These are phyloP conservation scores for Oryza longistaminata DNA, from an alignment of 176 grass and related monocot genomes.

Conservation along the genomic window DNA sequence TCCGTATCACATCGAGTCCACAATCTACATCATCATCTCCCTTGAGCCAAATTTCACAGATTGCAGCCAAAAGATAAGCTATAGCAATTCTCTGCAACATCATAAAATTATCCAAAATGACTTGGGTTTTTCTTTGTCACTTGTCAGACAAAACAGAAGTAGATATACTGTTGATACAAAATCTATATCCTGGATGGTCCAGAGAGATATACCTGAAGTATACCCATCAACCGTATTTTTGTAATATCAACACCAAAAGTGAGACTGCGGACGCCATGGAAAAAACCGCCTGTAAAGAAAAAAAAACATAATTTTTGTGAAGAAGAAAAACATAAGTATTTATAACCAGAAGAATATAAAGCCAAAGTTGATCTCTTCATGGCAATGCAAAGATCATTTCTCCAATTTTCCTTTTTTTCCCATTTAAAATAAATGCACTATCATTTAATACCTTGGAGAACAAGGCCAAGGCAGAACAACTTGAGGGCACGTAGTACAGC, in stretches of 20 bases:
- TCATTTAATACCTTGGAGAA: conserved; percentile 59
- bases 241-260: conserved; percentile 60
- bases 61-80: conserved; percentile 60
- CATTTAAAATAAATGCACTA: not conserved
- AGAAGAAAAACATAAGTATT: not conserved
- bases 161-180: not conserved
- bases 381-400: not conserved
- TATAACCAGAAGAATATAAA: not conserved
- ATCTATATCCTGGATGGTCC: too few relatives aligned
- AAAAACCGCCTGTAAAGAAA: conserved; percentile 50
- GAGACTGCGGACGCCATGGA: conserved; percentile 57
- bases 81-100: conserved; percentile 66
- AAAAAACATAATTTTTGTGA: conserved; percentile 1
- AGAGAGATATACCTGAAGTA: conserved; percentile 31
- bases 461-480: conserved; percentile 59
- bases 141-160: not conserved
- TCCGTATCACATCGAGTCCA: conserved; percentile 38
- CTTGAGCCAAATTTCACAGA: conserved; percentile 79
- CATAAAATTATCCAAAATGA: not conserved
- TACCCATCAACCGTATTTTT: conserved; percentile 44
- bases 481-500: conserved; percentile 60
- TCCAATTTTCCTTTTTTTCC: too few relatives aligned
- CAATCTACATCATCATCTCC: conserved; percentile 23
- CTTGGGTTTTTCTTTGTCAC: not conserved
- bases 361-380: not conserved